A percentile compares a stretch with the other conserved stretches of the same genome.
phyloP scores from a whole-genome alignment of 345 rosid genomes.

The Rhodomyrtus tomentosa region DNA sequence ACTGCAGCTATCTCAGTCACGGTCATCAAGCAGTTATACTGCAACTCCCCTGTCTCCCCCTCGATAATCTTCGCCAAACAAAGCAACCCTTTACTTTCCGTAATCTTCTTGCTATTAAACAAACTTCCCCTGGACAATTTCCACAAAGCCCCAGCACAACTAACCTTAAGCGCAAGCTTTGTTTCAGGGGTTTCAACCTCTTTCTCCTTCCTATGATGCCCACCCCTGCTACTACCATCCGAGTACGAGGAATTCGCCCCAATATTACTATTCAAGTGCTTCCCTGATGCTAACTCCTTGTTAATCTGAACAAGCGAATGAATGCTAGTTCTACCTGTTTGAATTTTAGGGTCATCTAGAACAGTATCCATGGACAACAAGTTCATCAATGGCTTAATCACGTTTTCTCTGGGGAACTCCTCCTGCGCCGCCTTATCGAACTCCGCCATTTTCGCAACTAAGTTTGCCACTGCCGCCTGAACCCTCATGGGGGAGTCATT shows the following conservation, averaged over 20 bases:
- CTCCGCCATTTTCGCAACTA: conserved; percentile 45
- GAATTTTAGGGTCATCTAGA: conserved; percentile 11
- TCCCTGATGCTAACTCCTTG: conserved; percentile 18
- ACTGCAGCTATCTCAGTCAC: conserved; percentile 34
- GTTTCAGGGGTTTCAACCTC: conserved; percentile 26
- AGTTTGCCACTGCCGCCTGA: conserved; percentile 34
- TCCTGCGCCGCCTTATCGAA: conserved; percentile 27
- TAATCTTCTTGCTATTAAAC: conserved; percentile 27
- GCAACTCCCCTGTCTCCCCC: conserved; percentile 36
- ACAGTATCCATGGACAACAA: conserved; percentile 25
- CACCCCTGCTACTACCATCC: conserved; percentile 30
- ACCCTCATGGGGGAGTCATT: conserved; percentile 37
- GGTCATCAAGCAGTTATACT: conserved; percentile 34
- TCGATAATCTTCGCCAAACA: conserved; percentile 43
- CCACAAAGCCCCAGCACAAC: conserved; percentile 43
- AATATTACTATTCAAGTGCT: background rate
- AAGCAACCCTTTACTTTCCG: conserved; percentile 43
- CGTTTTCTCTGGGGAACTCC: conserved; percentile 35
- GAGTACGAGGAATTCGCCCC: conserved; percentile 5
- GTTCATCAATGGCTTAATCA: conserved; percentile 32
- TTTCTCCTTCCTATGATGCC: conserved; percentile 28
- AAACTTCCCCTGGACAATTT: conserved; percentile 28
- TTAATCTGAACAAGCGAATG: conserved; percentile 47
- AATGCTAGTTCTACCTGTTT: conserved; percentile 21
- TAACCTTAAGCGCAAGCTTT: conserved; percentile 25